Evolutionary conservation across 177 flowering plant species (phyloP).

Genomic region (Vitis hybrid): DNA sequence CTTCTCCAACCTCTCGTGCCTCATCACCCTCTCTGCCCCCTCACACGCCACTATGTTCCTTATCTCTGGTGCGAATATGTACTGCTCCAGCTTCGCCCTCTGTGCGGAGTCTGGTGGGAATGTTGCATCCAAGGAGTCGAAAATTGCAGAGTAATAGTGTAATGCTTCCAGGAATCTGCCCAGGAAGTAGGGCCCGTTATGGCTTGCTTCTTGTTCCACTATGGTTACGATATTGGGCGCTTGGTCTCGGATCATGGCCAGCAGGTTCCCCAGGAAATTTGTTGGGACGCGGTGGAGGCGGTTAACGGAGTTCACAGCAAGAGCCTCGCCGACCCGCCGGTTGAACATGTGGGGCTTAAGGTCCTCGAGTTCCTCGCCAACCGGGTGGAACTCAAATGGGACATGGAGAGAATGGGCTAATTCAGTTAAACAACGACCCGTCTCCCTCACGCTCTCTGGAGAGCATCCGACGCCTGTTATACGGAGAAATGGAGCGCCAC

Average conservation of each 20-base stretch:
- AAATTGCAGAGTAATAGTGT: constrained; percentile 73
- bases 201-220: constrained; percentile 80
- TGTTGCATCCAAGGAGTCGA: constrained; percentile 70
- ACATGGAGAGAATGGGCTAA: constrained; percentile 62
- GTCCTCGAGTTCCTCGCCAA: constrained; percentile 62
- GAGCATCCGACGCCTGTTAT: constrained; percentile 72
- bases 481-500: constrained; percentile 66
- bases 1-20: constrained; percentile 75
- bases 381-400: constrained; percentile 72
- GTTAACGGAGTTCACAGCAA: constrained; percentile 64
- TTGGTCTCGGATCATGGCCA: constrained; percentile 65
- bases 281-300: constrained; percentile 63
- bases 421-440: constrained; percentile 57
- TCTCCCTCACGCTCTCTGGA: constrained; percentile 48
- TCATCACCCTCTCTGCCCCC: constrained; percentile 58
- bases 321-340: constrained; percentile 65
- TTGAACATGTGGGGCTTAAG: constrained; percentile 69
- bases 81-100: constrained; percentile 74
- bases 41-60: constrained; percentile 71
- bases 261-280: constrained; percentile 39
- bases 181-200: constrained; percentile 69
- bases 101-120: constrained; percentile 59
- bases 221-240: constrained; percentile 70
- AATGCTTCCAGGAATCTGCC: constrained; percentile 72
- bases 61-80: constrained; percentile 72